phyloP scores from a whole-genome alignment of 2,329 filamentous ascomycete species.

The Dactylonectria macrodidyma region DNA sequence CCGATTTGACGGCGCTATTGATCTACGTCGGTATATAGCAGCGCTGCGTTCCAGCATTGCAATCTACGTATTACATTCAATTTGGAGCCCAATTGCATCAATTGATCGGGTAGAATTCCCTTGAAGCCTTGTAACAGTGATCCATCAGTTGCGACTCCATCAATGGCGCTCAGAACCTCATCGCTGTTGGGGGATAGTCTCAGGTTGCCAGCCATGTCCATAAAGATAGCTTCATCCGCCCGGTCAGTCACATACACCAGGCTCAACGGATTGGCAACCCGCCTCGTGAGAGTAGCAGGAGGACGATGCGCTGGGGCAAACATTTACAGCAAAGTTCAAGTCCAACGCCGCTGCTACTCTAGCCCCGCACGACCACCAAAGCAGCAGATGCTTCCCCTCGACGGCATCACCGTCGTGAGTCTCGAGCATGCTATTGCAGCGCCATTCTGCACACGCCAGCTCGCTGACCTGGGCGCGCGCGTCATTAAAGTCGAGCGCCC shows the following conservation, averaged over 20 bases:
- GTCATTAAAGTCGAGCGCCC: conserved; percentile 71
- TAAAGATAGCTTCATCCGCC: background rate
- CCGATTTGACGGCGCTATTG: conserved; percentile 6
- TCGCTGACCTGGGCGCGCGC: conserved; percentile 67
- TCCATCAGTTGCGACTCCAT: background rate
- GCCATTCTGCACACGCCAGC: conserved; percentile 68
- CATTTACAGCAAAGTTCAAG: too few species aligned
- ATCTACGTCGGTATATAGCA: background rate
- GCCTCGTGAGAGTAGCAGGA: background rate
- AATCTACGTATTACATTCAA: background rate
- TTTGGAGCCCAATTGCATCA: background rate
- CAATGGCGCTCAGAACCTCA: conserved; percentile 9
- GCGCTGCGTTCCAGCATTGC: background rate
- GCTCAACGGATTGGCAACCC: background rate
- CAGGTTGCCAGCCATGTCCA: background rate
- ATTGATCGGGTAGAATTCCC: background rate
- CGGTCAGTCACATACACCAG: background rate
- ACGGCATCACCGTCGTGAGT: conserved; percentile 57
- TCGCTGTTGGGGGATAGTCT: background rate
- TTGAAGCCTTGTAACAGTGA: too few species aligned
- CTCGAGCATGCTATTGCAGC: conserved; percentile 69
- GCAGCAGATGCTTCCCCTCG: conserved; percentile 24
- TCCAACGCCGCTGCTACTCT: conserved; percentile 1
- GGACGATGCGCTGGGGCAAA: background rate
- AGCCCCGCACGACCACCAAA: conserved; percentile 10